Percentiles rank a stretch among this genome's conserved stretches.
Evolutionary conservation across 2,329 filamentous ascomycete species (phyloP).

Genomic region (Phoma sp.): DNA sequence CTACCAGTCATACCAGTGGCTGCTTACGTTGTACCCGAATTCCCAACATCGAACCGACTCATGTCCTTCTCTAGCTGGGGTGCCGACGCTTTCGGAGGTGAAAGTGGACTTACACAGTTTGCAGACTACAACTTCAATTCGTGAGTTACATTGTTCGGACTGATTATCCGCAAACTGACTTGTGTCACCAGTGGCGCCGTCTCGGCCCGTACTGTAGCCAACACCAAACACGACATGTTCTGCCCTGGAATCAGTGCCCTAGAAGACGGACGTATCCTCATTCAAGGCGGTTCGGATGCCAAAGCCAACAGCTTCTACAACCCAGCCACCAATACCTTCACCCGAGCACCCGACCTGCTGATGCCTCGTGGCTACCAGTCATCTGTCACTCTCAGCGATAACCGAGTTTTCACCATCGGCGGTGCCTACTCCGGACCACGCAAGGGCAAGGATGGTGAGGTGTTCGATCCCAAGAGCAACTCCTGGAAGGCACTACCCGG

Average conservation of each 20-base stretch:
- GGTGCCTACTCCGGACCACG: constrained; percentile 34
- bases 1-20: constrained; percentile 40
- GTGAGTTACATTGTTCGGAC: constrained; percentile 26
- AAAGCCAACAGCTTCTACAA: constrained; percentile 32
- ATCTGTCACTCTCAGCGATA: constrained; percentile 28
- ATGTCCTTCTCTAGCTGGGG: constrained; percentile 41
- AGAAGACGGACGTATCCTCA: constrained; percentile 31
- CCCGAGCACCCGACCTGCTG: constrained; percentile 27
- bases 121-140: constrained; percentile 36
- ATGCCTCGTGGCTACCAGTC: constrained; percentile 36
- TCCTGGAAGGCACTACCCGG: constrained; percentile 31
- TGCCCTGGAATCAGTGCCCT: constrained; percentile 37
- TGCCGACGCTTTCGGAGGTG: constrained; percentile 35
- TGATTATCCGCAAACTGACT: constrained; percentile 21
- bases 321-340: constrained; percentile 29
- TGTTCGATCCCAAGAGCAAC: constrained; percentile 30
- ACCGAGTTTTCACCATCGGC: constrained; percentile 36
- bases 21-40: constrained; percentile 38
- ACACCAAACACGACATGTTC: constrained; percentile 39
- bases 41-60: constrained; percentile 28
- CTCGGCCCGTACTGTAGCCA: constrained; percentile 31
- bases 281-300: constrained; percentile 36
- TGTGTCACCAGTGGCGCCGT: constrained; percentile 24
- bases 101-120: constrained; percentile 32
- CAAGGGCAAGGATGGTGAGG: constrained; percentile 33